Base-by-base conservation (phyloP, 2,329 filamentous ascomycete genomes). In the Paramyrothecium sp. region DNA sequence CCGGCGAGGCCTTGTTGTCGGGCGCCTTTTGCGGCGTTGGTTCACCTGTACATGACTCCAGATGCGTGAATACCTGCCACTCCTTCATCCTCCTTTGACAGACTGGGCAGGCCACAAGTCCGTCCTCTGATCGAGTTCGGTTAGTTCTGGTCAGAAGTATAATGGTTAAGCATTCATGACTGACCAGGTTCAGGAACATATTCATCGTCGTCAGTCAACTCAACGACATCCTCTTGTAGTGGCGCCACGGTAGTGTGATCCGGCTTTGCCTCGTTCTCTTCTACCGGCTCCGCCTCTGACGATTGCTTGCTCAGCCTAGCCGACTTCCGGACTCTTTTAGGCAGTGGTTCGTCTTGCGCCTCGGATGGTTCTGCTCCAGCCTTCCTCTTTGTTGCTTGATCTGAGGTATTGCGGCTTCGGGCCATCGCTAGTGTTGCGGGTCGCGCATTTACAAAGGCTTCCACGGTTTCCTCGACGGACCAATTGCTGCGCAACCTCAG, bases 401-500 rank as follows among this genome's bases (percentile, higher is more conserved):
- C 59, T 17, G 50, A 48, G 5, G 47, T 49, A 2, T 53, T 44
- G 3, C 47, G 51, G 4, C 67, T 75, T 51, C 75, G 82, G 30
- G 91, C 92, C 65, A 92, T 78, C 1, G 81, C 77, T 23, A 97
- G 72, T 3, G 90, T 79, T 20, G 76, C 75, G 3, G 82, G 72
- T 56, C 94, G 81, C 4, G 87, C 86, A 54, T 79, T 82, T 62
- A 84, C 78, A 63, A 97, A 99, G 1, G 87, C 84, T 44, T 91
- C 87, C 10, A 97, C 90, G 1, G 94, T 81, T 69, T 98, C 93
- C 67, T 95, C 87, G 62, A 98, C 79, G 0, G 89, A 87, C 83
- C 89, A 90, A 71, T 98, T 98, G 51, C 89, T 88, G 58, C 92
- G 83, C 64, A 99, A 71, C 71, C 91, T 95, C 59, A 91, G 83